A percentile compares a stretch with the other conserved stretches of the same genome.
These are phyloP conservation scores for Hymenoscyphus linearis DNA, from an alignment of 2,329 filamentous ascomycete species.

Conservation along the genomic window DNA sequence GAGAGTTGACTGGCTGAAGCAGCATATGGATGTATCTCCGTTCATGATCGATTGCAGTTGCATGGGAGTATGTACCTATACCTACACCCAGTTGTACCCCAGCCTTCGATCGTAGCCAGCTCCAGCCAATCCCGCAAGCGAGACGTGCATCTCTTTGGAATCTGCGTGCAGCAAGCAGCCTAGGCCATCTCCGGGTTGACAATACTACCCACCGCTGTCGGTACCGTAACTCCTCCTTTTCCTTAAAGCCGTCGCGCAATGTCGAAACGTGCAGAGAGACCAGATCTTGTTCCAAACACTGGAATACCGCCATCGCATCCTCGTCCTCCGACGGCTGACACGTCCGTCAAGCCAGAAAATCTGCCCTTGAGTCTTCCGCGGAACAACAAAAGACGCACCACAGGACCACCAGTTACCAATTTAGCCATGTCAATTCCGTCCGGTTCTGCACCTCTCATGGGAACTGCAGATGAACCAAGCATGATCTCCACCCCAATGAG, in stretches of 20 bases:
- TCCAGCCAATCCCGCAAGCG: conserved; percentile 25
- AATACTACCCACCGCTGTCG: conserved; percentile 1
- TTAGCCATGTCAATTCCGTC: conserved; percentile 23
- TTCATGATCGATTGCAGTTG: conserved; percentile 22
- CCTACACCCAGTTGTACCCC: conserved; percentile 22
- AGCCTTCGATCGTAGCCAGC: conserved; percentile 23
- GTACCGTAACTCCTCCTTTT: conserved; percentile 12
- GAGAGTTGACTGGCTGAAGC: conserved; percentile 23
- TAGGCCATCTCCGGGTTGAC: conserved; percentile 8
- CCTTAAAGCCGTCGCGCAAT: conserved; percentile 21
- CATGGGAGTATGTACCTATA: conserved; percentile 28
- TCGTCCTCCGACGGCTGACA: conserved; percentile 18
- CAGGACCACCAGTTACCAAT: conserved; percentile 13
- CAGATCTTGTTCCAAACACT: conserved; percentile 21
- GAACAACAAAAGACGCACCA: conserved; percentile 28
- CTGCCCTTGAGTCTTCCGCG: conserved; percentile 20
- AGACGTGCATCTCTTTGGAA: conserved; percentile 15
- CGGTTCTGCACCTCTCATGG: conserved; percentile 10
- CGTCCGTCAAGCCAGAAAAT: conserved; percentile 21
- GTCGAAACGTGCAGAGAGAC: conserved; percentile 29
- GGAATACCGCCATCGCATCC: conserved; percentile 22
- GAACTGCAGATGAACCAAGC: conserved; percentile 19
- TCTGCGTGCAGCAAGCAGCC: conserved; percentile 20
- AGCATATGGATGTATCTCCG: conserved; percentile 25
- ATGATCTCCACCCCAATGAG: conserved; percentile 36